Evolutionary conservation across 2,329 filamentous ascomycete species (phyloP), one percentile per base, ranked within the genome.

Genomic region (Chrysosporium queenslandicum): DNA sequence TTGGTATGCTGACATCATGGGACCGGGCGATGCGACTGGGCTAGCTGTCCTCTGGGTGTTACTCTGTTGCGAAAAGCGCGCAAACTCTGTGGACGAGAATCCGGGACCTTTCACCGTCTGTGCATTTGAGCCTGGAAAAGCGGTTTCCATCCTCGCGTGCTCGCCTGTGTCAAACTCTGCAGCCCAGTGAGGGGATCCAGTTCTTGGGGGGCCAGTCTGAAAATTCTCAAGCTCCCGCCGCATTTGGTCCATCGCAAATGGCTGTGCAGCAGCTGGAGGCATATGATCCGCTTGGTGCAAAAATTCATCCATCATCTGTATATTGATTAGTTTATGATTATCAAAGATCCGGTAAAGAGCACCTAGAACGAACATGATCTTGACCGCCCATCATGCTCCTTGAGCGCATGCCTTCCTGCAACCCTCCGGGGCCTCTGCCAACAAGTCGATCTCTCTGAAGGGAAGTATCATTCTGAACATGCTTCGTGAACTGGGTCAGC

Each of bases 401-500:
- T 66, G 80, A 90, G 58, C 88, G 80, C 75, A 94, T 90, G 62
- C 86, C 81, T 66, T 86, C 85, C 63, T 86, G 77, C 63, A 85
- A 74, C 6, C 79, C 83, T 40, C 79, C 81, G 0, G 86, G 84
- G 0, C 82, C 83, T 59, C 84, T 77, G 57, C 87, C 87, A 55
- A 87, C 83, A 56, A 97, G 76, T 55, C 92, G 82, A 70, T 98
- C 92, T 63, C 90, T 80, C 72, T 97, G 92, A 53, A 97, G 75
- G 53, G 87, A 92, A 72, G 90, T 94, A 74, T 98, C 92, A 77
- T 94, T 88, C 66, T 94, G 87, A 53, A 92, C 87, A 70, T 96
- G 90, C 72, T 98, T 98, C 58, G 90, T 88, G 69, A 98, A 94
- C 76, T 97, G 92, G 67, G 87, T 91, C 63, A 98, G 82, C 53